phyloP scores from a whole-genome alignment of 2,329 filamentous ascomycete species.

The Malbranchea cinnamomea region DNA sequence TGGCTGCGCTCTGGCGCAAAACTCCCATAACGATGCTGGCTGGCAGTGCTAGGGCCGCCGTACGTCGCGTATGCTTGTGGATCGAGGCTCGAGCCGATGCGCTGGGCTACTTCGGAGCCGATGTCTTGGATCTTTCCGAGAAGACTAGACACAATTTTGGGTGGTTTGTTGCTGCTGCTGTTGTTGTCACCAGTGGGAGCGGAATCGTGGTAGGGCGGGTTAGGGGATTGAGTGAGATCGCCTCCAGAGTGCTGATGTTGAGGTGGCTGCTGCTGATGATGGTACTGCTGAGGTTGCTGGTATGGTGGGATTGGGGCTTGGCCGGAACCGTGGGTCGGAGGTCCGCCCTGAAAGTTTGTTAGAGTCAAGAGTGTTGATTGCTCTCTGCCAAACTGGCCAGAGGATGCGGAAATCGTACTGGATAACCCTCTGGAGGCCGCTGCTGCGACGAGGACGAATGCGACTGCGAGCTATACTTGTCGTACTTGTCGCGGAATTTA shows the following conservation, averaged over 20 bases:
- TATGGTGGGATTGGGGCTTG: constrained; percentile 5
- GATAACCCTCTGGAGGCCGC: constrained; percentile 6
- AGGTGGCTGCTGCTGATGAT: constrained; percentile 8
- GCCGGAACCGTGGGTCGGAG: constrained; percentile 8
- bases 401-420: constrained; percentile 4
- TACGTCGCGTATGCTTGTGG: constrained; percentile 34
- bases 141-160: constrained; percentile 28
- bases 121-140: constrained; percentile 42
- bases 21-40: constrained; percentile 67
- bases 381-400: background rate
- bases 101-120: constrained; percentile 36
- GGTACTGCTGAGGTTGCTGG: constrained; percentile 4
- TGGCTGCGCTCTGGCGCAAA: constrained; percentile 77
- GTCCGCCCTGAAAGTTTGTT: constrained; percentile 9
- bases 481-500: constrained; percentile 29
- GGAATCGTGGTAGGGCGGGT: constrained; percentile 15
- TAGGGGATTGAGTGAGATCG: constrained; percentile 15
- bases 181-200: constrained; percentile 6
- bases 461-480: constrained; percentile 14
- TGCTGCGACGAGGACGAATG: constrained; percentile 4
- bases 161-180: constrained; percentile 18
- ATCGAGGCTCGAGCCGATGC: constrained; percentile 32
- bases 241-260: constrained; percentile 13
- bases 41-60: constrained; percentile 42
- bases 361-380: constrained; percentile 2